Percentiles rank a stretch among this genome's conserved stretches.
Conservation (phyloP, 202 grass and related monocot genomes). For the Thinopyrum obtusiflorum region DNA sequence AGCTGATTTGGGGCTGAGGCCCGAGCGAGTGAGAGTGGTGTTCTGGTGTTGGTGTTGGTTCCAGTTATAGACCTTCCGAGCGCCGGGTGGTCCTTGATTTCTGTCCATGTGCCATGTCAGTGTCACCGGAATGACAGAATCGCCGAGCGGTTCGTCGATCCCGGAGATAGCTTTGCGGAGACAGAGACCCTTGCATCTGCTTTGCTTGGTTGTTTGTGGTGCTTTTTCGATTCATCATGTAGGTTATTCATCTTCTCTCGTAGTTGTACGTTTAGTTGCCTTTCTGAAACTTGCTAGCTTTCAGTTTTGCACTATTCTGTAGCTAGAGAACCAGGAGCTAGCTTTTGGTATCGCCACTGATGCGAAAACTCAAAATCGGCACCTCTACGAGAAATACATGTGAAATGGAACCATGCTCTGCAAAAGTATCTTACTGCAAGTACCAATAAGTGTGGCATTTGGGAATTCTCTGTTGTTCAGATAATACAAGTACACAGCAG, state of each 20-base stretch:
- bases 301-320: background rate
- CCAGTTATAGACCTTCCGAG: background rate
- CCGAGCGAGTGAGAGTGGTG: background rate
- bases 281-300: background rate
- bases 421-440: background rate
- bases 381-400: background rate
- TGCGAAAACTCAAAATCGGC: background rate
- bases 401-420: background rate
- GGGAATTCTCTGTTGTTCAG: background rate
- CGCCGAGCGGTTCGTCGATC: background rate
- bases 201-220: background rate
- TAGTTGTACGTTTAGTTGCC: background rate
- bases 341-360: background rate
- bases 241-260: background rate
- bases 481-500: background rate
- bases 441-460: background rate
- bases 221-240: background rate
- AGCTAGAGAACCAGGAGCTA: background rate
- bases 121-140: background rate
- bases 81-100: background rate
- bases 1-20: background rate
- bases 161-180: background rate
- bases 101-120: conserved; percentile 13
- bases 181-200: background rate
- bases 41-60: background rate